Percentiles rank a stretch among this genome's conserved stretches.
phyloP scores from a whole-genome alignment of 2,329 filamentous ascomycete genomes.

The Penicillium paneum region DNA sequence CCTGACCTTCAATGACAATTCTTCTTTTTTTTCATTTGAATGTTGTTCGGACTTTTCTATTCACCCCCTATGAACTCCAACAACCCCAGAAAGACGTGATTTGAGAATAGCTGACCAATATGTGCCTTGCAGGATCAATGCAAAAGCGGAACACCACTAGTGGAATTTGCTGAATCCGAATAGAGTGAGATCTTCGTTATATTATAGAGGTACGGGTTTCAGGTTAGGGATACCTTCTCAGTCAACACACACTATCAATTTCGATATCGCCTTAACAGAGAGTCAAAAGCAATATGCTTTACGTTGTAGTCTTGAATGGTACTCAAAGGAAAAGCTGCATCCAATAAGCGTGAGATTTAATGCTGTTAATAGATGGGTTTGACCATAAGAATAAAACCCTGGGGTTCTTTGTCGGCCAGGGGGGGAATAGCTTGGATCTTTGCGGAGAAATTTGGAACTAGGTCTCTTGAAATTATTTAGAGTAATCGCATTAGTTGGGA shows the following conservation, averaged over 20 bases:
- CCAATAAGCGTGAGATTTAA: too few relatives aligned
- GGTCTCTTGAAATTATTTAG: too few relatives aligned
- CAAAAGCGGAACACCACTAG: slow-evolving; percentile 70
- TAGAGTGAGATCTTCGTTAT: neutral
- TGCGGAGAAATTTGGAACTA: too few relatives aligned
- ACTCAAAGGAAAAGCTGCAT: too few relatives aligned
- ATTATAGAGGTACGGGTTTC: neutral
- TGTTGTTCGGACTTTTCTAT: neutral
- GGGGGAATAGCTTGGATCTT: too few relatives aligned
- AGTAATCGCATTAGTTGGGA: too few relatives aligned
- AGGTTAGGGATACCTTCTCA: neutral
- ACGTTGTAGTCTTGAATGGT: too few relatives aligned
- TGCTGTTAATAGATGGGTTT: too few relatives aligned
- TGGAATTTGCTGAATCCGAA: slow-evolving; percentile 59
- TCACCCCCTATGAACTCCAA: neutral
- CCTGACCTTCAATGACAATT: slow-evolving; percentile 1
- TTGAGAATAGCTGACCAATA: slow-evolving; percentile 21
- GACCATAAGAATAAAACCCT: too few relatives aligned
- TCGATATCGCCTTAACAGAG: neutral
- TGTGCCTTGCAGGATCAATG: slow-evolving; percentile 62
- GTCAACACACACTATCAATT: neutral
- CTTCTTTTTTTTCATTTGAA: neutral
- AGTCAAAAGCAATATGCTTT: too few relatives aligned
- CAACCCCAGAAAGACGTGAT: neutral
- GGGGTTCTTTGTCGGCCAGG: too few relatives aligned